Conservation (phyloP, 164 flowering plant species). For the Piper betle region DNA sequence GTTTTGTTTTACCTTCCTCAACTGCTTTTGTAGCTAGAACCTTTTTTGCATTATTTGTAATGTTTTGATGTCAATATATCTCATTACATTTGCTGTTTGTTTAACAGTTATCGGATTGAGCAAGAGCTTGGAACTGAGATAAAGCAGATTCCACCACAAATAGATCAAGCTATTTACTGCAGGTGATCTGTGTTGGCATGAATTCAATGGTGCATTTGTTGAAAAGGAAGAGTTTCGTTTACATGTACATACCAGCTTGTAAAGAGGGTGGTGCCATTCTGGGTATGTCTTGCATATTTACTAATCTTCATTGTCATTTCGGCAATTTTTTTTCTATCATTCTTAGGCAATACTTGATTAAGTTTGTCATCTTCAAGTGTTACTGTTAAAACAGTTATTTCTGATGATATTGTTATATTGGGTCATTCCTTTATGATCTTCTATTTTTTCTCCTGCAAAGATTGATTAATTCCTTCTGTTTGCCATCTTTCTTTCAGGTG, state of each 20-base stretch:
- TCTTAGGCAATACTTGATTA: no score
- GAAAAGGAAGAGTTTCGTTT: neutral
- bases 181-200: slow-evolving; percentile 22
- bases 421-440: no score
- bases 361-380: no score
- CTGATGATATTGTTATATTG: no score
- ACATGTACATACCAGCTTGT: neutral
- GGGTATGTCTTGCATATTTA: neutral
- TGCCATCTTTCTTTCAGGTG: neutral
- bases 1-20: neutral
- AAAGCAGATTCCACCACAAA: slow-evolving; percentile 96
- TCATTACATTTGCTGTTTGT: no score
- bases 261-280: neutral
- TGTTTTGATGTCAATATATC: neutral
- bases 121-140: slow-evolving; percentile 99
- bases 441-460: no score
- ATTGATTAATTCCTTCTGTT: neutral
- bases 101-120: slow-evolving; percentile 87
- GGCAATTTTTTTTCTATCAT: neutral
- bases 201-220: neutral
- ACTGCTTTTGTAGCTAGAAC: neutral
- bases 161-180: slow-evolving; percentile 90
- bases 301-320: no score
- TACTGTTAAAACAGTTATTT: no score
- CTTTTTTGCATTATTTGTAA: no score